Base-by-base conservation (phyloP, 768 basidiomycete genomes). In the Phanerochaete carnosa region DNA sequence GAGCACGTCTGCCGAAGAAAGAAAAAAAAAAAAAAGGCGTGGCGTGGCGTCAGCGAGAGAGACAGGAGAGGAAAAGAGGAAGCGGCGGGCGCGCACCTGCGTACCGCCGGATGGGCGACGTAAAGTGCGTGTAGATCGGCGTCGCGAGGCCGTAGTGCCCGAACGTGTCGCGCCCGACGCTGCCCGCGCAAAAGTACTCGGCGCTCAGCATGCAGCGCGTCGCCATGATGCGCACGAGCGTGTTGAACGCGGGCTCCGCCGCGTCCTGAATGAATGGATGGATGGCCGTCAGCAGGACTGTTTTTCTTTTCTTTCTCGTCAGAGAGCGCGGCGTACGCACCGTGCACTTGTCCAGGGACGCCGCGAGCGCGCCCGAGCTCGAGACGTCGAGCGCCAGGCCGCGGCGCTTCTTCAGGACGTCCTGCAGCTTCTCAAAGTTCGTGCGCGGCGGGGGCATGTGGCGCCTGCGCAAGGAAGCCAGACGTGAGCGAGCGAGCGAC, bases 201-300 rank as follows among this genome's bases (percentile, higher is more conserved):
- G 97, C 97, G 0, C 95, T 89, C 26, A 98, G 80, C 97, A 99
- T 99, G 72, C 97, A 98, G 30, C 97, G 81, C 2, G 96, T 98
- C 2, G 97, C 95, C 95, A 99, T 98, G 73, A 99, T 98, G 45
- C 97, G 88, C 37, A 99, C 96, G 19, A 98, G 83, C 0, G 95
- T 98, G 68, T 98, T 99, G 80, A 99, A 98, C 0, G 93, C 87
- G 0, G 95, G 92, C 66, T 94, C 86, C 19, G 75, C 73, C 0
- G 89, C 81, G 69, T 97, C 94, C 94, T 95, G 39, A 33, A 15
- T 5, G 37, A 1, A 25, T 5, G 19, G 16, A 13, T 52, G 15
- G 12, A 25, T 15, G 15, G 52, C 39, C 2, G 12, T 33, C n/a
- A 22, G 6, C 16, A 19, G 3, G 19, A 43, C 13, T 25, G 50